Evolutionary conservation across 2,329 filamentous ascomycete species (phyloP), one percentile per base, ranked within the genome.

Genomic region (Shiraia sp.): DNA sequence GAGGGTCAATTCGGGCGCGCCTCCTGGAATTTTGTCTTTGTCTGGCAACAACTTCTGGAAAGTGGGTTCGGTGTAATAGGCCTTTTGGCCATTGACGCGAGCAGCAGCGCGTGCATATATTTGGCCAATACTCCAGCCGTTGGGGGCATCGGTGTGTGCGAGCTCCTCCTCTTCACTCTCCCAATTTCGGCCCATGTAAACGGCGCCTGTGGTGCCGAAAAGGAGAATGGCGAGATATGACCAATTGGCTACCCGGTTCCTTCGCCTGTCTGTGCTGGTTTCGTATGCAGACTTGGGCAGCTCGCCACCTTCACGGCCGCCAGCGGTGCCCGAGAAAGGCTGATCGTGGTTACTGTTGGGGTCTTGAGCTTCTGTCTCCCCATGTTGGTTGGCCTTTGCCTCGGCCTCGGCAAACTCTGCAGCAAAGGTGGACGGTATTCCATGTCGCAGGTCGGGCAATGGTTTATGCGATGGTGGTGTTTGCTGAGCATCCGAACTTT

Each of bases 31-130:
- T 51, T 58, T 60, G 52, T 95, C 79, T 28, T 84, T 79, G 54
- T 92, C 86, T 6, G 89, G 93, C 14, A 99, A 79, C 44, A 99
- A 80, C 77, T 96, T 96, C 43, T 90, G 85, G 70, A 97, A 97
- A 7, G 91, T 87, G 3, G 93, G 93, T 61, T 97, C 92, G 55
- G 92, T 92, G 75, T 97, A 99, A 76, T 97, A 97, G 55, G 85
- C 87, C 47, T 93, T 79, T 43, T 90, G 82, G 51, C 88, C 85
- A 47, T 78, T 79, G 57, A 89, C 77, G 38, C 93, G 85, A 38
- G 90, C 86, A 61, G 79, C 84, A 37, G 86, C 83, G 45, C 93
- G 88, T 59, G 83, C 82, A 78, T 88, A 97, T 81, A 93, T 93
- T 22, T 87, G 76, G 2, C 73, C 75, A 1, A 86, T 69, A 3